Evolutionary conservation across 768 basidiomycete species (phyloP).

Genomic region (Boletellus ananas): DNA sequence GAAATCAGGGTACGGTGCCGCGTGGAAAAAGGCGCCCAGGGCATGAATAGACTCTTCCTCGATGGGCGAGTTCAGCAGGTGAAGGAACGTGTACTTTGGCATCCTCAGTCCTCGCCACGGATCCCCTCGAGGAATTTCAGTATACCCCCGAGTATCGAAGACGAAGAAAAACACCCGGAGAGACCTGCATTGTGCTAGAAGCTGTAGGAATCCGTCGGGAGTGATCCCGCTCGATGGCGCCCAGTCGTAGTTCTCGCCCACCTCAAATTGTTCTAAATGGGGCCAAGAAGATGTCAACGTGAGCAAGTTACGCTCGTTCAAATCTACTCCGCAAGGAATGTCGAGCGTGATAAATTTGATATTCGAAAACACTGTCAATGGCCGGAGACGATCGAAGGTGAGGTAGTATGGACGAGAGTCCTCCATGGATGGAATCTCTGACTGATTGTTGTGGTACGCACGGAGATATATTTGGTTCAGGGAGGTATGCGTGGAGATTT

Average conservation of each 20-base stretch:
- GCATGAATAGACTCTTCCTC: slow-evolving; percentile 7
- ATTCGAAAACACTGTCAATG: slow-evolving; percentile 6
- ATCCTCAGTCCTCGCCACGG: slow-evolving; percentile 11
- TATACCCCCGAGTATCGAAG: slow-evolving; percentile 10
- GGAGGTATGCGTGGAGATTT: not conserved
- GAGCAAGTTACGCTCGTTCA: slow-evolving; percentile 8
- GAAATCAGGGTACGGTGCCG: slow-evolving; percentile 8
- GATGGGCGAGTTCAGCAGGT: slow-evolving; percentile 6
- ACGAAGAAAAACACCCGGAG: slow-evolving; percentile 2
- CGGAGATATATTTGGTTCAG: not conserved
- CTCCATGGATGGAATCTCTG: not conserved
- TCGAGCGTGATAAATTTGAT: slow-evolving; percentile 4
- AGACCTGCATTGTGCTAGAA: slow-evolving; percentile 13
- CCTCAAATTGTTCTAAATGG: not conserved
- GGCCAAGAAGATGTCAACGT: slow-evolving; percentile 15
- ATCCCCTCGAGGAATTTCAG: slow-evolving; percentile 4
- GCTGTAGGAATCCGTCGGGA: slow-evolving; percentile 7
- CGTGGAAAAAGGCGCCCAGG: slow-evolving; percentile 15
- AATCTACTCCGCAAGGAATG: not conserved
- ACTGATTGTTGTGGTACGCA: not conserved
- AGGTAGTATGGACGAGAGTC: not conserved
- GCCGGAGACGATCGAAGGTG: slow-evolving; percentile 2
- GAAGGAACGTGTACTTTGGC: not conserved
- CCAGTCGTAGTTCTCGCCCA: slow-evolving; percentile 7
- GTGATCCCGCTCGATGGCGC: slow-evolving; percentile 7